These are phyloP conservation scores for Ustilago tritici DNA, from an alignment of 1,284 basidiomycete species.

Conservation along the genomic window DNA sequence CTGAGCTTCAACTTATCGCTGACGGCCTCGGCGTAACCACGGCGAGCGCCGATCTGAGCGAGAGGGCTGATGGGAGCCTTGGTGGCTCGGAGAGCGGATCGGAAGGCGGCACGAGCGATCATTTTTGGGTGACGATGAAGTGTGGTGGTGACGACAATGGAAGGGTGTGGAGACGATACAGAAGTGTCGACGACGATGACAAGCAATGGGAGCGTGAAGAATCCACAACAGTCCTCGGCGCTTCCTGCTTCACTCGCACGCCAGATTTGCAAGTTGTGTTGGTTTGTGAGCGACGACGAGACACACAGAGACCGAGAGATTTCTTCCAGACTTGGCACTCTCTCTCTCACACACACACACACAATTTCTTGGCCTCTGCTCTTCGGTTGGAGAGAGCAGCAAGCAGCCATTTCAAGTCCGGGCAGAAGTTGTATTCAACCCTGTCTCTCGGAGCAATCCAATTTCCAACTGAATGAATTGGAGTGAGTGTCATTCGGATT, in stretches of 20 bases:
- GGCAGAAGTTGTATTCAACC: slow-evolving; percentile 15
- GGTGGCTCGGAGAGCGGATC: slow-evolving; percentile 43
- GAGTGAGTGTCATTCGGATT: not conserved
- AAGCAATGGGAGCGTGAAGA: slow-evolving; percentile 14
- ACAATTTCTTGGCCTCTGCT: not conserved
- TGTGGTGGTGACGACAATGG: slow-evolving; percentile 6
- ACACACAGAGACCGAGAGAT: not conserved
- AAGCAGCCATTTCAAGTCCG: not conserved
- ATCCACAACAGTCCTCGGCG: not conserved
- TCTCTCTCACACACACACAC: not conserved
- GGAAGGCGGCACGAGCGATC: slow-evolving; percentile 46
- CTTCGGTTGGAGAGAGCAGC: not conserved
- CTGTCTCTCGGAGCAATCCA: not conserved
- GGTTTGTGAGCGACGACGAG: slow-evolving; percentile 6
- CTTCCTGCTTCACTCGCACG: slow-evolving; percentile 31
- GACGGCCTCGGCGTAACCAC: slow-evolving; percentile 69
- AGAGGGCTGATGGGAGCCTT: slow-evolving; percentile 39
- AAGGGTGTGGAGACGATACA: not conserved
- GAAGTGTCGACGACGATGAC: slow-evolving; percentile 7
- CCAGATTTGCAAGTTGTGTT: slow-evolving; percentile 11
- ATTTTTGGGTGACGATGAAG: slow-evolving; percentile 15
- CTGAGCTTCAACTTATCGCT: slow-evolving; percentile 68
- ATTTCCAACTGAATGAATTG: slow-evolving; percentile 6
- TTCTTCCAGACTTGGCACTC: slow-evolving; percentile 17
- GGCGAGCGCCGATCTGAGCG: slow-evolving; percentile 55